phyloP scores from a whole-genome alignment of 208 protist species.

The Trypanosoma vivax region DNA sequence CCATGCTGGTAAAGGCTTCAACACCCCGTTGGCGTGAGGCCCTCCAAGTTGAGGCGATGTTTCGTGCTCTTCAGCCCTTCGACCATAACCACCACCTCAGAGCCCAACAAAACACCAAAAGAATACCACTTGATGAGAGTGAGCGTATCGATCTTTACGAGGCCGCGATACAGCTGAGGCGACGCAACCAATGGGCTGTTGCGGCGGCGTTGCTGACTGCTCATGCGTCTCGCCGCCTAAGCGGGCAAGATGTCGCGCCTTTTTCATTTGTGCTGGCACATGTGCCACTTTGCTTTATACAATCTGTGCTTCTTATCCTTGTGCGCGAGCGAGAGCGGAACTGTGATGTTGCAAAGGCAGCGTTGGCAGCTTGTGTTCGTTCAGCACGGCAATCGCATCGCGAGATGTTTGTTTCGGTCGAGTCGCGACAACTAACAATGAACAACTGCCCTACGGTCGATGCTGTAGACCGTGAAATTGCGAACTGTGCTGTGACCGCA shows the following conservation, averaged over 20 bases:
- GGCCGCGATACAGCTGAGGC: constrained; percentile 20
- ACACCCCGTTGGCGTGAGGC: constrained; percentile 31
- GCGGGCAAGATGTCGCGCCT: constrained; percentile 29
- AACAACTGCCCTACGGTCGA: no score
- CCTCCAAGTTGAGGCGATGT: constrained; percentile 17
- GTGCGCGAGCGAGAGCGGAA: constrained; percentile 12
- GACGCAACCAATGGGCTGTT: constrained; percentile 14
- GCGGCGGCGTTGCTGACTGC: constrained; percentile 37
- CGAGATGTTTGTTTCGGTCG: no score
- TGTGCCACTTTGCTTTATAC: constrained; percentile 30
- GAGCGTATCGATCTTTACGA: constrained; percentile 34
- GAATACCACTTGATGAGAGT: constrained; percentile 20
- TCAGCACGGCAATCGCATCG: constrained; percentile 15
- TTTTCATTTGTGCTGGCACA: constrained; percentile 38
- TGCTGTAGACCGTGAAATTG: no score
- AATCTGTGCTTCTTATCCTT: constrained; percentile 24
- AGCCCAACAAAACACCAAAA: not conserved
- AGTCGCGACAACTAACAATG: no score
- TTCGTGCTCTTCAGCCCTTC: not conserved
- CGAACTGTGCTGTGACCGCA: not conserved
- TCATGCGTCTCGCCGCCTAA: constrained; percentile 26
- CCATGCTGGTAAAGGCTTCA: constrained; percentile 14
- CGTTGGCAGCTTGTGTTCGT: constrained; percentile 4
- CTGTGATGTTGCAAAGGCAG: constrained; percentile 12
- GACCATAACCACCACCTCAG: not conserved